phyloP scores from a whole-genome alignment of 345 rosid species.

The Hypericum perforatum region DNA sequence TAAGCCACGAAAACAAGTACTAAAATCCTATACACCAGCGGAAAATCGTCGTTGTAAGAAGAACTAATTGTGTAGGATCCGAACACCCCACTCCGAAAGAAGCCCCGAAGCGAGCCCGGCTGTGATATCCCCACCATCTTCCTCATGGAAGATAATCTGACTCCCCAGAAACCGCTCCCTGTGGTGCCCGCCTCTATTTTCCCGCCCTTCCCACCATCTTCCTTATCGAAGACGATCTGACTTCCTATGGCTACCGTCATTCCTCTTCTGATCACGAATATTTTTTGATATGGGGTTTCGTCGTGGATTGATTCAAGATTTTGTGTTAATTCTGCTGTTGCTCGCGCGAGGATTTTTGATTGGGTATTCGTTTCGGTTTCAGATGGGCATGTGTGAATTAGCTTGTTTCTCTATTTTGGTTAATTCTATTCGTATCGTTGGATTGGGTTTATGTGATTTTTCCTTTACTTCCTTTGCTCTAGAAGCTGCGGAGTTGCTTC shows the following conservation, averaged over 20 bases:
- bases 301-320: neutral
- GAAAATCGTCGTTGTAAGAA: no score
- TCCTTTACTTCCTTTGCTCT: slow-evolving; percentile 37
- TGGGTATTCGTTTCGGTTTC: neutral
- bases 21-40: no score
- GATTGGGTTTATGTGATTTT: slow-evolving; percentile 4
- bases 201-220: slow-evolving; percentile 22
- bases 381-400: neutral
- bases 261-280: no score
- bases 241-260: no score
- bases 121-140: slow-evolving; percentile 21
- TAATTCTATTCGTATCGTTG: no score
- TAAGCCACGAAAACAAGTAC: no score
- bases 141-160: slow-evolving; percentile 46
- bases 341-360: neutral
- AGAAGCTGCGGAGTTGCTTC: slow-evolving; percentile 80
- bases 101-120: slow-evolving; percentile 22
- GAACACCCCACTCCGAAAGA: slow-evolving; percentile 35
- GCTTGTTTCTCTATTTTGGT: no score
- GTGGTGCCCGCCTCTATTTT: slow-evolving; percentile 37
- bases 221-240: no score
- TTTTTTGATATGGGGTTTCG: no score
- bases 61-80: no score
- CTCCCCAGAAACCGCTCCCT: slow-evolving; percentile 37
- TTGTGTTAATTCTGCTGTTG: neutral